These are phyloP conservation scores for Trametes punicea DNA, from an alignment of 768 basidiomycete species.

Conservation along the genomic window DNA sequence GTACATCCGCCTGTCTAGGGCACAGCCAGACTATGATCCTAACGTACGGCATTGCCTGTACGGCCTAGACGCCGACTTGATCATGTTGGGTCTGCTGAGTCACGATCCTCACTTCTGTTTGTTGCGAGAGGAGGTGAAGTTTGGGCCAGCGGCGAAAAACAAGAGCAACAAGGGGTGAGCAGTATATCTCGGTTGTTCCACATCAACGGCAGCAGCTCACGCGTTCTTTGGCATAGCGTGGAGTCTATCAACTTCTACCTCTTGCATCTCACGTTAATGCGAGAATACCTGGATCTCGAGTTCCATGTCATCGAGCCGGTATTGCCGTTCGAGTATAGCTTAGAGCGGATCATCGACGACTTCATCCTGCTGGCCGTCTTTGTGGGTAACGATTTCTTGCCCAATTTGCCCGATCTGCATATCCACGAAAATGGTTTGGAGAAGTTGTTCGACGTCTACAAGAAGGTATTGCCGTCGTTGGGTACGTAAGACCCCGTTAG, in stretches of 20 bases:
- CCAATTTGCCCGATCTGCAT: conserved; percentile 93
- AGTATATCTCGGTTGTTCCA: conserved; percentile 25
- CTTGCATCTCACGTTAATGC: conserved; percentile 88
- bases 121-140: conserved; percentile 96
- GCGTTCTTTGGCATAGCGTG: conserved; percentile 34
- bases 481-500: conserved; percentile 37
- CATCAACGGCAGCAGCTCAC: background rate
- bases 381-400: conserved; percentile 96
- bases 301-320: conserved; percentile 69
- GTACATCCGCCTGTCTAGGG: conserved; percentile 91
- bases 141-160: conserved; percentile 77
- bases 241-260: conserved; percentile 92
- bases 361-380: conserved; percentile 96
- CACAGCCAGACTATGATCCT: conserved; percentile 94
- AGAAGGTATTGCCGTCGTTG: conserved; percentile 78
- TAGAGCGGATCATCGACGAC: conserved; percentile 96
- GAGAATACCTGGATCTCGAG: conserved; percentile 97
- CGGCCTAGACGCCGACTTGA: conserved; percentile 95
- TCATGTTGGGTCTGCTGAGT: conserved; percentile 95
- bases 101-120: conserved; percentile 99
- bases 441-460: conserved; percentile 91
- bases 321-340: conserved; percentile 77
- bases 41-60: conserved; percentile 98
- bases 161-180: conserved; percentile 63
- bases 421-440: conserved; percentile 98